Evolutionary conservation across 805 yeast species (phyloP).

Genomic region (Naumovozyma dairenensis): DNA sequence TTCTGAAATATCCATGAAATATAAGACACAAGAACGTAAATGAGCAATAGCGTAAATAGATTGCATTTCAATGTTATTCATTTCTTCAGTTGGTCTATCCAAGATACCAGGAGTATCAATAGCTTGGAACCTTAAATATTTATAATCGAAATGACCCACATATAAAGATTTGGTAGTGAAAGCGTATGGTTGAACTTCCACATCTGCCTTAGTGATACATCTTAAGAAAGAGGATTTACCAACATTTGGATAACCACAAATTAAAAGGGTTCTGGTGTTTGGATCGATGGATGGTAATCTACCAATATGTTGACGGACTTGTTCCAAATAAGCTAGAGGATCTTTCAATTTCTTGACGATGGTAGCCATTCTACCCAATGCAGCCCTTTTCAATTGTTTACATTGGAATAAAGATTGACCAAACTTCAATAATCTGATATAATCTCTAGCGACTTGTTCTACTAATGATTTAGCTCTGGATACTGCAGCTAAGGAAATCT

Average conservation of each 20-base stretch:
- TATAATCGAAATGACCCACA: constrained; percentile 98
- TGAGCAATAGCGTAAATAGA: constrained; percentile 98
- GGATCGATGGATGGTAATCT: constrained; percentile 98
- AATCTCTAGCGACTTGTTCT: constrained; percentile 95
- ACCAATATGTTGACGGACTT: constrained; percentile 98
- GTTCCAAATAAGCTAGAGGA: constrained; percentile 86
- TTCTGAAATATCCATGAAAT: constrained; percentile 97
- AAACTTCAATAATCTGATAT: constrained; percentile 84
- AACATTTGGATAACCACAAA: constrained; percentile 98
- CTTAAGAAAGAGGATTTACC: constrained; percentile 94
- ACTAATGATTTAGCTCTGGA: constrained; percentile 88
- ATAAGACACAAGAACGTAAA: constrained; percentile 88
- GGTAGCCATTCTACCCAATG: constrained; percentile 99
- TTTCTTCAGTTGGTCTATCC: constrained; percentile 98
- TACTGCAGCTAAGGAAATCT: constrained; percentile 89
- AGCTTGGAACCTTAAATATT: constrained; percentile 95
- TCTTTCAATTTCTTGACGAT: constrained; percentile 92
- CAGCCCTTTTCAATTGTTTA: constrained; percentile 97
- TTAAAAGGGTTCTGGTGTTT: constrained; percentile 91
- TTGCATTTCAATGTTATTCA: constrained; percentile 99
- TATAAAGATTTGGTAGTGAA: constrained; percentile 95
- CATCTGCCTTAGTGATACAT: constrained; percentile 95
- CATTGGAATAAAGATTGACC: constrained; percentile 98
- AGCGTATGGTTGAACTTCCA: constrained; percentile 98
- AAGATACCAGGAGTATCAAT: constrained; percentile 98